phyloP scores from a whole-genome alignment of 1,284 basidiomycete genomes.

The Fomitopsis schrenkii region DNA sequence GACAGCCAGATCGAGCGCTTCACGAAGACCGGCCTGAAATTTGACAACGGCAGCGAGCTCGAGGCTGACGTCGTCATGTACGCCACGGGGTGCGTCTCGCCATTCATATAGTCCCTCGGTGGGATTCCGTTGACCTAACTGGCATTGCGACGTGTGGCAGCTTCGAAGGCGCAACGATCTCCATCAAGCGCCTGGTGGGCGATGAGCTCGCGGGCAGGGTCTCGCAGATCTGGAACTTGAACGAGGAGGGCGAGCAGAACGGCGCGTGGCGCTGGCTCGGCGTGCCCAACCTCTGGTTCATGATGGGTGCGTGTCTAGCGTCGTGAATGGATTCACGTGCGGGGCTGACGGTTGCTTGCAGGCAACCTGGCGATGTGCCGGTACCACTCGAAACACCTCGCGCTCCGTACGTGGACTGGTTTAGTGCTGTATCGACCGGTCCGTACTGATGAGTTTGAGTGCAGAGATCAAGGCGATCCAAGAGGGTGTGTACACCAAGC shows the following conservation, averaged over 20 bases:
- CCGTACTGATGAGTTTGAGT: neutral
- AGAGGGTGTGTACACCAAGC: slow-evolving; percentile 44
- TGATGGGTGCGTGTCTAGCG: slow-evolving; percentile 39
- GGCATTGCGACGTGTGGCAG: slow-evolving; percentile 21
- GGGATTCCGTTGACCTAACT: slow-evolving; percentile 1
- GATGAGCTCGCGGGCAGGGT: slow-evolving; percentile 43
- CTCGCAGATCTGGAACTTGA: slow-evolving; percentile 52
- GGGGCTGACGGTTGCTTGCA: slow-evolving; percentile 8
- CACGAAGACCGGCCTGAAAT: slow-evolving; percentile 52
- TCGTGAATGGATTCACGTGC: too few species aligned
- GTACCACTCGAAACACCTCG: slow-evolving; percentile 55
- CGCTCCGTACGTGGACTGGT: slow-evolving; percentile 44
- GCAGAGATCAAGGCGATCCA: slow-evolving; percentile 59
- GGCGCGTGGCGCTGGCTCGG: slow-evolving; percentile 48
- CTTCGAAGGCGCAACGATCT: slow-evolving; percentile 34
- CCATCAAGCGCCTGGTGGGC: slow-evolving; percentile 44
- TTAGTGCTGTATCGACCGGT: neutral
- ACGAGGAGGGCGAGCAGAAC: slow-evolving; percentile 53
- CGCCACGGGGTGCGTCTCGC: slow-evolving; percentile 50
- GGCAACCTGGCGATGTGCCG: slow-evolving; percentile 52
- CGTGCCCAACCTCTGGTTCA: slow-evolving; percentile 50
- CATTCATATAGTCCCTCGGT: neutral
- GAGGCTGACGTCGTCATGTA: slow-evolving; percentile 67
- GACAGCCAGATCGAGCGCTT: slow-evolving; percentile 51
- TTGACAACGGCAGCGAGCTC: slow-evolving; percentile 61